These are phyloP conservation scores for Albizia julibrissin DNA, from an alignment of 306 rosid species.

Conservation along the genomic window DNA sequence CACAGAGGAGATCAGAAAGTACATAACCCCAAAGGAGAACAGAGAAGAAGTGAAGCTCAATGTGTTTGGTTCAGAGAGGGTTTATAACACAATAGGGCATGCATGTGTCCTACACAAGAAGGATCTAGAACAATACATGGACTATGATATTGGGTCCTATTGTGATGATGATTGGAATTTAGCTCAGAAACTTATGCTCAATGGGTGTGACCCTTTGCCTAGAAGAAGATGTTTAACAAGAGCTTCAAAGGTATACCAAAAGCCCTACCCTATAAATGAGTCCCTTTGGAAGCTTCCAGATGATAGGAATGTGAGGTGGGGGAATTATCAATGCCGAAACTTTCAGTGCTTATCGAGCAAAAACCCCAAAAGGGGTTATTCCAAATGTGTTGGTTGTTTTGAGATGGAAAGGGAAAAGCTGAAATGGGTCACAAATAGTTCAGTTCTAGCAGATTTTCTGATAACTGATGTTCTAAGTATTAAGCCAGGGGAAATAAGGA, in stretches of 20 bases:
- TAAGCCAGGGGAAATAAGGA: constrained; percentile 68
- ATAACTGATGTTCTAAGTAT: constrained; percentile 54
- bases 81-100: constrained; percentile 87
- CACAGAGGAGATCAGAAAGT: constrained; percentile 84
- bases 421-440: constrained; percentile 71
- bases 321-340: constrained; percentile 78
- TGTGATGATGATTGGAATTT: constrained; percentile 94
- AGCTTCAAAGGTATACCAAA: constrained; percentile 76
- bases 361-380: constrained; percentile 68
- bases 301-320: constrained; percentile 83
- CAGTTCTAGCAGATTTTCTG: constrained; percentile 52
- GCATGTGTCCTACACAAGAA: constrained; percentile 73
- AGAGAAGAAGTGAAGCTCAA: constrained; percentile 61
- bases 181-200: constrained; percentile 85
- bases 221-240: constrained; percentile 82
- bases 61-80: constrained; percentile 59
- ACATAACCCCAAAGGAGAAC: constrained; percentile 83
- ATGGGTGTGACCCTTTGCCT: constrained; percentile 94
- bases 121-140: constrained; percentile 81
- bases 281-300: constrained; percentile 83
- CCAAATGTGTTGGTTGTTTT: constrained; percentile 81
- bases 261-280: constrained; percentile 74
- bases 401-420: constrained; percentile 89
- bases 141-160: constrained; percentile 87
- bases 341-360: constrained; percentile 76